Evolutionary conservation across 495 filamentous ascomycete species (phyloP).

Genomic region (Aspergillus conjunctus): DNA sequence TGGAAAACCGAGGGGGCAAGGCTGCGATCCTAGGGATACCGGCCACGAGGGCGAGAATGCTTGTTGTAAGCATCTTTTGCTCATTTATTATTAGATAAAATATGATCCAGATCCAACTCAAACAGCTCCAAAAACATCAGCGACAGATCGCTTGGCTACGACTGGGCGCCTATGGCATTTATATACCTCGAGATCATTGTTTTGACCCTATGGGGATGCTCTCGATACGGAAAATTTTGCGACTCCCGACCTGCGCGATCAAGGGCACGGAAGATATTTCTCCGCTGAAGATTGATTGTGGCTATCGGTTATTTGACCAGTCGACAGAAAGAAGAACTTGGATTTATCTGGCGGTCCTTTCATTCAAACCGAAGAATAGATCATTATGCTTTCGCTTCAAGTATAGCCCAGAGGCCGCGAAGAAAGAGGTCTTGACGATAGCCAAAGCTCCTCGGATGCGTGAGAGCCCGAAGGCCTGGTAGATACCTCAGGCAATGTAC

Average conservation of each 20-base stretch:
- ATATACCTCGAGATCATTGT: constrained; percentile 8
- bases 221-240: constrained; percentile 18
- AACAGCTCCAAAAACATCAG: background rate
- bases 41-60: constrained; percentile 13
- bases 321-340: background rate
- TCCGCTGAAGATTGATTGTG: constrained; percentile 14
- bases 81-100: background rate
- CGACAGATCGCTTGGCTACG: constrained; percentile 1
- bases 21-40: constrained; percentile 11
- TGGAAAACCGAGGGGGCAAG: constrained; percentile 8
- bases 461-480: background rate
- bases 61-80: constrained; percentile 16
- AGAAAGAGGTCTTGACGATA: background rate
- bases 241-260: background rate
- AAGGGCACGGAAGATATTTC: constrained; percentile 25
- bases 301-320: background rate
- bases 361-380: background rate
- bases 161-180: background rate
- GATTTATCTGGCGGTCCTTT: background rate
- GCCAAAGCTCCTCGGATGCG: background rate
- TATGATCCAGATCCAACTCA: background rate
- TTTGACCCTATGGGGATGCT: background rate
- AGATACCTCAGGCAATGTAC: background rate
- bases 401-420: background rate
- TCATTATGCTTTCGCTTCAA: background rate